A percentile compares a stretch with the other conserved stretches of the same genome.
Evolutionary conservation across 257 asterid species (phyloP).

Genomic region (Salvia rosmarinus): DNA sequence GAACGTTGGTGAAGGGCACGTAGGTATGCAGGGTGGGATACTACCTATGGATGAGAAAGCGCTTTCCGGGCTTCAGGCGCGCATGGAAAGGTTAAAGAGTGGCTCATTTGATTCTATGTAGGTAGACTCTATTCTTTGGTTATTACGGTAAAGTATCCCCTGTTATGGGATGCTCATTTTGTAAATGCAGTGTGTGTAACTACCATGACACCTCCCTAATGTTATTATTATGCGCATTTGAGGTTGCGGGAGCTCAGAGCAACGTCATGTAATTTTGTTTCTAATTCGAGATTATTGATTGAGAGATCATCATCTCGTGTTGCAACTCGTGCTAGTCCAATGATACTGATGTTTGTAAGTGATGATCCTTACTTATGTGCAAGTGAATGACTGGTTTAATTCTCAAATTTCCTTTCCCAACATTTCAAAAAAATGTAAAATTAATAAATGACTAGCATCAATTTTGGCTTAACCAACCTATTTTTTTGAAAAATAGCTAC

Average conservation of each 20-base stretch:
- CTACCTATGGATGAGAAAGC: conserved; percentile 99
- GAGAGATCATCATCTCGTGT: conserved; percentile 5
- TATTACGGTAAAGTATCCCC: conserved; percentile 37
- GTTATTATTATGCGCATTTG: conserved; percentile 26
- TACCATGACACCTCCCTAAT: conserved; percentile 25
- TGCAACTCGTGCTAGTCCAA: neutral
- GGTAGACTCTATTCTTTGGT: conserved; percentile 38
- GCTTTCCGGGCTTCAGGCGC: conserved; percentile 96
- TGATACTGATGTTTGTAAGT: too few relatives aligned
- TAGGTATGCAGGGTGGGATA: conserved; percentile 54
- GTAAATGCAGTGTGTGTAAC: conserved; percentile 42
- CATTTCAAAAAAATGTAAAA: too few relatives aligned
- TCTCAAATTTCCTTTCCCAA: too few relatives aligned
- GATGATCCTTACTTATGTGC: too few relatives aligned
- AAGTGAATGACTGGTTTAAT: too few relatives aligned
- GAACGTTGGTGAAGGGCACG: conserved; percentile 48
- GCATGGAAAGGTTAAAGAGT: conserved; percentile 94
- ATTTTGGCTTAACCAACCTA: too few relatives aligned
- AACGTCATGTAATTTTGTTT: conserved; percentile 36
- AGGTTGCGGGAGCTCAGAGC: conserved; percentile 32
- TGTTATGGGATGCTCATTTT: conserved; percentile 43
- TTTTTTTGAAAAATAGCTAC: too few relatives aligned
- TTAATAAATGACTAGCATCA: too few relatives aligned
- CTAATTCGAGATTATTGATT: conserved; percentile 19
- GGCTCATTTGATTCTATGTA: conserved; percentile 77